Base-by-base conservation (phyloP, 441 rosid species). In the Hypseocharis bilobata region DNA sequence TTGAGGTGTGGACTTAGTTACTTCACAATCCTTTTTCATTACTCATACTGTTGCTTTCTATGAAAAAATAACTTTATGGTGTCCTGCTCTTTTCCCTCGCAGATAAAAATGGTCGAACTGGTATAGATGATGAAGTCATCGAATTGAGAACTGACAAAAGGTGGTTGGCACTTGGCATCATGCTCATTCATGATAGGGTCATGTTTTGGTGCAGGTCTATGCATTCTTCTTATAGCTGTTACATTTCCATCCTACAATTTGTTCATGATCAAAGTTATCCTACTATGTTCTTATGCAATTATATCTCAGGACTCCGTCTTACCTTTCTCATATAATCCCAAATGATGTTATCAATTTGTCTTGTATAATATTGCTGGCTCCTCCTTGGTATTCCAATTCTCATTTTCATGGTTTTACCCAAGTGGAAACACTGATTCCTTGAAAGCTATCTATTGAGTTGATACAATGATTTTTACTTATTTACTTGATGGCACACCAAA, bases 281-380 rank as follows among this genome's bases (percentile, higher is more conserved):
- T 60, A 74, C 73, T 69, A 67, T 47, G 71, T 70, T 51, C 32
- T 56, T 40, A 69, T 51, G 77, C 80, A 73, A 55, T 72, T 28
- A 64, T 49, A 78, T 59, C 61, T 66, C 65, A 68, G 47, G 26
- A 4, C 10, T 20, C 8, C 10, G 10, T 7, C 40, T 7, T 34
- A 34, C 40, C 40, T 34, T 34, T 34, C 11, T 63, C 58, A 70
- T 61, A 40, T 17, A 20, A 34, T 14, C 34, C 14, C 14, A 51
- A 60, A 42, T n/a, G n/a, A 47, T 30, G 23, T 5, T 28, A 71
- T 38, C 13, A 22, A 6, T 20, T 38, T 63, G 13, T 28, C 54
- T 42, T 49, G 19, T 19, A 13, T 52, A 25, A 1, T 19, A 62
- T 25, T 34, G 40, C 40, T 13, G 11, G 0, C 10, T 34, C 0